Evolutionary conservation across 2,329 filamentous ascomycete species (phyloP), one percentile per base, ranked within the genome.

Genomic region (Apiospora arundinis): DNA sequence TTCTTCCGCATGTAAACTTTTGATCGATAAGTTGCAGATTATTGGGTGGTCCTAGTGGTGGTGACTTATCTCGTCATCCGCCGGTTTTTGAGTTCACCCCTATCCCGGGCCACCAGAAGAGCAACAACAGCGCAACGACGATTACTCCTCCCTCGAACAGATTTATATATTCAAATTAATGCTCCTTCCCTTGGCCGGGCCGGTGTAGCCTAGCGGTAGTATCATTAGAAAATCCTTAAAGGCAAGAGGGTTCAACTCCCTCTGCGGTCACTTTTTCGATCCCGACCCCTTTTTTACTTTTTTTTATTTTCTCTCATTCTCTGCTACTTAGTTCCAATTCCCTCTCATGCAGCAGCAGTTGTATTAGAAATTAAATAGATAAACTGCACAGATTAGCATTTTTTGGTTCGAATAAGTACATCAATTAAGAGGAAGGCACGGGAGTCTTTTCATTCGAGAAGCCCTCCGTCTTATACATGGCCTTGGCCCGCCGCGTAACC

Each of bases 401-500:
- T 48, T n/a, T 8, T 11, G 21, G 2, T 11, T 18, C 46, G 2
- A 23, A 48, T 1, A 8, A 23, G 40, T 45, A 16, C 42, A 12
- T 45, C 14, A 45, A 45, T 45, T 5, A 63, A n/a, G 32, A 63
- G 4, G 32, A 67, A 21, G 23, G 8, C 8, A 32, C 23, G 14
- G 25, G 23, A 7, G 12, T 1, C 6, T 25, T 32, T 11, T 42
- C 32, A 23, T 2, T 18, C 23, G 11, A 3, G 14, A 52, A 25
- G 46, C 67, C 67, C 8, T 69, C 67, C 28, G 67, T 56, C 32
- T 42, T 16, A 25, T 69, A 42, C 67, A 69, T 69, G 18, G 67
- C 67, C 16, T 25, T 25, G 46, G 67, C 67, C 14, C 67, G 46
- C 28, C 46, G 45, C 28, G 8, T 49, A 32, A 83, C 78, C 83